A percentile compares a stretch with the other conserved stretches of the same genome.
These are phyloP conservation scores for Globisporangium cylindrosporum DNA, from an alignment of 352 stramenopile species.

Conservation along the genomic window DNA sequence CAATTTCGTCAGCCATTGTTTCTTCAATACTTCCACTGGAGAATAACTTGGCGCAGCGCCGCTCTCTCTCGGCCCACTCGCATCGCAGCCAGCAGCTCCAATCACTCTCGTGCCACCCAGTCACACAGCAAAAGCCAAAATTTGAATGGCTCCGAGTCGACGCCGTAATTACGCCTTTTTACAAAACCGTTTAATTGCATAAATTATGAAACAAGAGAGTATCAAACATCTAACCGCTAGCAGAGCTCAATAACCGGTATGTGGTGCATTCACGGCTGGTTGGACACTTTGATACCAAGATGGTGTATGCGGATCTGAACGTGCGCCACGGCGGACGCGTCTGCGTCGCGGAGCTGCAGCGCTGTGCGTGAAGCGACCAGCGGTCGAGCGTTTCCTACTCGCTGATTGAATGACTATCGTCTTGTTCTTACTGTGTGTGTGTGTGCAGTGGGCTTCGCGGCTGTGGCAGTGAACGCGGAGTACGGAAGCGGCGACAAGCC, in stretches of 20 bases:
- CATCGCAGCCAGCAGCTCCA: background rate
- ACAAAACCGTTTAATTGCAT: background rate
- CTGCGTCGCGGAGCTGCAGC: conserved; percentile 54
- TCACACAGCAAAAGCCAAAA: background rate
- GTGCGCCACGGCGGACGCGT: conserved; percentile 50
- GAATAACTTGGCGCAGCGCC: conserved; percentile 1
- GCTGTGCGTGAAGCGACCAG: conserved; percentile 33
- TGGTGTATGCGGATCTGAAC: conserved; percentile 77
- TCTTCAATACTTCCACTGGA: conserved; percentile 22
- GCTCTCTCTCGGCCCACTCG: background rate
- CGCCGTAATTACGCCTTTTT: conserved; percentile 8
- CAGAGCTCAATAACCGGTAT: background rate
- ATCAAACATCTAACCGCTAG: background rate
- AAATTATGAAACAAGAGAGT: background rate
- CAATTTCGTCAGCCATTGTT: conserved; percentile 44
- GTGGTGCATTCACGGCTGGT: background rate
- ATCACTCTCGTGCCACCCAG: background rate
- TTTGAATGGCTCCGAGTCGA: conserved; percentile 17
- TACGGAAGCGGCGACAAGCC: conserved; percentile 47
- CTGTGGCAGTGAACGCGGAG: conserved; percentile 62
- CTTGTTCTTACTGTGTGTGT: background rate
- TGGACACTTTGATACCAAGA: conserved; percentile 11
- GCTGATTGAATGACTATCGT: background rate
- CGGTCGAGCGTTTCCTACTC: background rate
- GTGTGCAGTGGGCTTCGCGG: conserved; percentile 57